Conservation (phyloP, 805 yeast species). For the Wickerhamiella australiensis region DNA sequence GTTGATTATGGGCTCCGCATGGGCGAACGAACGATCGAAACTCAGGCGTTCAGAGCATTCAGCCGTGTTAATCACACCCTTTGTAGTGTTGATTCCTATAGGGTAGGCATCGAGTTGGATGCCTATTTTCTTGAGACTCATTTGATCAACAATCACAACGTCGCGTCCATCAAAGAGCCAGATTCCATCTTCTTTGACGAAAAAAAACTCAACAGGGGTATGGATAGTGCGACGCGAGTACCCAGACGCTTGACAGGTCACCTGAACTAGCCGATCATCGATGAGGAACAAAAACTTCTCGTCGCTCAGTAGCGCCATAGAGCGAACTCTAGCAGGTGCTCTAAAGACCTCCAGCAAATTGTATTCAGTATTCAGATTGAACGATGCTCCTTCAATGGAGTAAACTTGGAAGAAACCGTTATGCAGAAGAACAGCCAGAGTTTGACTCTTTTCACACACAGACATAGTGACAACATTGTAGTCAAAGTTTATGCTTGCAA, state of each 20-base stretch:
- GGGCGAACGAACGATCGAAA: slow-evolving; percentile 26
- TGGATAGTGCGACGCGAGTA: slow-evolving; percentile 25
- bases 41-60: slow-evolving; percentile 34
- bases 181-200: slow-evolving; percentile 24
- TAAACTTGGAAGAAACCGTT: slow-evolving; percentile 25
- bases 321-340: slow-evolving; percentile 31
- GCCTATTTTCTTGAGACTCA: slow-evolving; percentile 9
- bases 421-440: slow-evolving; percentile 29
- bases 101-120: slow-evolving; percentile 40
- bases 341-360: slow-evolving; percentile 29
- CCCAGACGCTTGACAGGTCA: slow-evolving; percentile 8
- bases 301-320: slow-evolving; percentile 21
- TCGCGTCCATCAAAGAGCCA: slow-evolving; percentile 35
- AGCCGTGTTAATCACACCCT: slow-evolving; percentile 40
- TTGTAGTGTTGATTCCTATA: slow-evolving; percentile 34
- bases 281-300: slow-evolving; percentile 25
- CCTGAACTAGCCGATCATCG: slow-evolving; percentile 30
- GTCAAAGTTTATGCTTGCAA: slow-evolving; percentile 25
- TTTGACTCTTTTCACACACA: slow-evolving; percentile 20
- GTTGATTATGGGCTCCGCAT: slow-evolving; percentile 25
- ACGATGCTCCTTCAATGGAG: slow-evolving; percentile 15
- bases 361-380: slow-evolving; percentile 27
- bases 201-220: slow-evolving; percentile 30
- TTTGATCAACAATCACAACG: slow-evolving; percentile 21
- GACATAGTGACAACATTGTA: slow-evolving; percentile 26